Percentiles rank a stretch among this genome's conserved stretches.
Evolutionary conservation across 108 stramenopile genomes (phyloP).

Genomic region (Nitzschia sp.): DNA sequence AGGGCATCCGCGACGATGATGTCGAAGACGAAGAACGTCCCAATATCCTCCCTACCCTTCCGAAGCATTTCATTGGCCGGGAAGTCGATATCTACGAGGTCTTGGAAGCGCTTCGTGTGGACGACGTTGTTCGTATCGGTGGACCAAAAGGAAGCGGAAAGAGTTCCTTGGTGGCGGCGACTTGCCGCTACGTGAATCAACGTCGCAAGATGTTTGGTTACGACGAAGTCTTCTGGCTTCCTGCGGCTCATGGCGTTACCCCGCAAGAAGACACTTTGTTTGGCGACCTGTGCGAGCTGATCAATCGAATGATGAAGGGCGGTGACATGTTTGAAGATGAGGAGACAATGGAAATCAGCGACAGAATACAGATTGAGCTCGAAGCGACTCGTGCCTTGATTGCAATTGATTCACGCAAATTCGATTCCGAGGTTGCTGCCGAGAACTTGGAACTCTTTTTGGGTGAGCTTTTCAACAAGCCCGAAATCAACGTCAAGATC

Average conservation of each 20-base stretch:
- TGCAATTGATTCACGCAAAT: constrained; percentile 30
- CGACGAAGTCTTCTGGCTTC: constrained; percentile 43
- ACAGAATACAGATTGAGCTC: constrained; percentile 33
- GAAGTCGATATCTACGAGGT: constrained; percentile 66
- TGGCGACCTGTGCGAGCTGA: constrained; percentile 28
- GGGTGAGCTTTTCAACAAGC: constrained; percentile 22
- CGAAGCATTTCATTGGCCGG: constrained; percentile 71
- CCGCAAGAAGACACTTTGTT: constrained; percentile 39
- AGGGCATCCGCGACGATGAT: background rate
- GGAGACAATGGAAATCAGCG: constrained; percentile 35
- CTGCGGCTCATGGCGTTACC: constrained; percentile 16
- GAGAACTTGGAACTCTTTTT: constrained; percentile 35
- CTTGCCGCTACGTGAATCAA: constrained; percentile 32
- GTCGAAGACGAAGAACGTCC: constrained; percentile 8
- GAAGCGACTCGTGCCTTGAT: constrained; percentile 26
- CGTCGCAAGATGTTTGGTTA: constrained; percentile 29
- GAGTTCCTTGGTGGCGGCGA: constrained; percentile 23
- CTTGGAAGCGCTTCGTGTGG: constrained; percentile 43
- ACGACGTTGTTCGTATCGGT: constrained; percentile 51
- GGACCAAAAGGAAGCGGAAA: constrained; percentile 63
- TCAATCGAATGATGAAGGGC: constrained; percentile 25
- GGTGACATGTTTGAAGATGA: constrained; percentile 29
- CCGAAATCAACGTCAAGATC: constrained; percentile 29
- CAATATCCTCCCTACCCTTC: constrained; percentile 31
- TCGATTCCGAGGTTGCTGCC: constrained; percentile 16